These are phyloP conservation scores for Amaranthus tricolor DNA, from an alignment of 179 eudicot species.

Conservation along the genomic window DNA sequence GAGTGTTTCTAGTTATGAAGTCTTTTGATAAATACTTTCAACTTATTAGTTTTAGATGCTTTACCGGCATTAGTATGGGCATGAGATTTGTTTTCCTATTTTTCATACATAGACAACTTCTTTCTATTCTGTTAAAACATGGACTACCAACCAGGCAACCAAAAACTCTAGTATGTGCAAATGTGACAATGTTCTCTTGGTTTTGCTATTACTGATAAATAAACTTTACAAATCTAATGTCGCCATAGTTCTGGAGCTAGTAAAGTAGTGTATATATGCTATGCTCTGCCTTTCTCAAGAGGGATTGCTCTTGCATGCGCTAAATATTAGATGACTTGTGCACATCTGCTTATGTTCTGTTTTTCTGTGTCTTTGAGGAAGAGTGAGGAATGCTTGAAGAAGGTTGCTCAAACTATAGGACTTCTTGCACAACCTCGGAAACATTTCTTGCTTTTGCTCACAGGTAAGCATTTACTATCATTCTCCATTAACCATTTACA, in stretches of 20 bases:
- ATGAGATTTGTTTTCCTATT: too few species aligned
- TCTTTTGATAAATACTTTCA: neutral
- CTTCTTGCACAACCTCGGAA: slow-evolving; percentile 64
- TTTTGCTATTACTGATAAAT: neutral
- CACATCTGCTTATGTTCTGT: slow-evolving; percentile 4
- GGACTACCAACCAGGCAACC: neutral
- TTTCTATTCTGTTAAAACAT: neutral
- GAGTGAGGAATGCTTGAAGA: slow-evolving; percentile 95
- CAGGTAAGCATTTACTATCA: slow-evolving; percentile 45
- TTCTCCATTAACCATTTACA: neutral
- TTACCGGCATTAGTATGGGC: neutral
- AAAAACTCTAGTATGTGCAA: neutral
- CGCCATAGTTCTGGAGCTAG: neutral
- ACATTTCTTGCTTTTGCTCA: slow-evolving; percentile 68
- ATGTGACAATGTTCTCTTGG: neutral
- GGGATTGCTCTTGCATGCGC: neutral
- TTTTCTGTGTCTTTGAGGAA: slow-evolving; percentile 30
- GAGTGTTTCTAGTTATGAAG: too few species aligned
- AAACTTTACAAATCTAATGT: neutral
- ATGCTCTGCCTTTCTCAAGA: neutral
- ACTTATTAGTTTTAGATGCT: neutral
- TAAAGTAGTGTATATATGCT: neutral
- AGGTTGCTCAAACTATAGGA: slow-evolving; percentile 65
- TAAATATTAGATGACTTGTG: neutral
- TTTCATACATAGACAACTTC: too few species aligned